These are phyloP conservation scores for Salix arbutifolia DNA, from an alignment of 345 rosid species.

Conservation along the genomic window DNA sequence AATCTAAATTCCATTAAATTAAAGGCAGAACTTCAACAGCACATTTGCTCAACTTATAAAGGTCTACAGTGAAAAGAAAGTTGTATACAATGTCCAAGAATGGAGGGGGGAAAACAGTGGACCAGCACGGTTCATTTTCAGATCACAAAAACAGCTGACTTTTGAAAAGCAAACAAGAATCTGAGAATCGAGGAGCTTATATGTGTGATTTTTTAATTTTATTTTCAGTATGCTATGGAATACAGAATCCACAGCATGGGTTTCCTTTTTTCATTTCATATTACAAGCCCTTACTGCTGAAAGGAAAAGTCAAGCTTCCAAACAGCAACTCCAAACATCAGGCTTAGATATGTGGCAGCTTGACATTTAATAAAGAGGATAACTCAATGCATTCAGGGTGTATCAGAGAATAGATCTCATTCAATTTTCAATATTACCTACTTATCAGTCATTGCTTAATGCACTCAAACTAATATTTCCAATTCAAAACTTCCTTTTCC, in stretches of 20 bases:
- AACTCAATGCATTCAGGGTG: not conserved
- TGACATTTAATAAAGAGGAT: not conserved
- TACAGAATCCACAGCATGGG: not conserved
- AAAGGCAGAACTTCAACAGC: not conserved
- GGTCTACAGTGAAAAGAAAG: not conserved
- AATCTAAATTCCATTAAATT: not conserved
- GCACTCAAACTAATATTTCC: not conserved
- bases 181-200: not conserved
- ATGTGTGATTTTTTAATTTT: not conserved
- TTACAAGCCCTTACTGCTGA: not conserved
- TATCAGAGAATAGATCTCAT: not conserved
- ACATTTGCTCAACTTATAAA: not conserved
- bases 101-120: no score
- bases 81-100: not conserved
- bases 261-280: no score
- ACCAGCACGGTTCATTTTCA: no score
- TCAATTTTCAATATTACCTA: not conserved
- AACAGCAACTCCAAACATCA: not conserved
- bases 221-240: not conserved
- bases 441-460: not conserved
- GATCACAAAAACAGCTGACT: not conserved
- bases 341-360: not conserved
- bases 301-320: not conserved
- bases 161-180: not conserved
- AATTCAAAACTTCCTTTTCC: not conserved